A percentile compares a stretch with the other conserved stretches of the same genome.
Conservation (phyloP, 2,329 filamentous ascomycete species). For the Calonectria pteridis region DNA sequence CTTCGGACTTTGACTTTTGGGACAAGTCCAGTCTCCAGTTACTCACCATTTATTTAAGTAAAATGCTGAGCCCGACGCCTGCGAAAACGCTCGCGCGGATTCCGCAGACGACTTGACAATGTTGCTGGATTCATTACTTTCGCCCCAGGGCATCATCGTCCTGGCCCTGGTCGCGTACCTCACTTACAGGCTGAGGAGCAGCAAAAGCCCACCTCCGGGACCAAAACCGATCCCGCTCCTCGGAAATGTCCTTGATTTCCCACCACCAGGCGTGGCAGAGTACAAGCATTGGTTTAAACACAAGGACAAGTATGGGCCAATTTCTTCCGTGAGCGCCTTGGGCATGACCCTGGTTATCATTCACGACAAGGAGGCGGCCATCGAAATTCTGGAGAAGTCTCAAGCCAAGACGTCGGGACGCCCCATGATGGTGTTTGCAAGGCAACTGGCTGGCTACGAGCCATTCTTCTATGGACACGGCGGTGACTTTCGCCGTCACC, state of each 20-base stretch:
- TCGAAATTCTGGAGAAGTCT: neutral
- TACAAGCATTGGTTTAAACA: neutral
- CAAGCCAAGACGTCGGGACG: neutral
- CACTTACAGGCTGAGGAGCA: neutral
- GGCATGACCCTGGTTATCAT: neutral
- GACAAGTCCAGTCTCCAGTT: neutral
- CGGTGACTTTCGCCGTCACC: neutral
- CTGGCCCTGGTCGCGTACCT: neutral
- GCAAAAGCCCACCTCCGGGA: neutral
- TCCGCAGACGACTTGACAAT: neutral
- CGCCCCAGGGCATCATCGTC: neutral
- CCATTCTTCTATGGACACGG: neutral
- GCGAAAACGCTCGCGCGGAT: neutral
- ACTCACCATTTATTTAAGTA: neutral
- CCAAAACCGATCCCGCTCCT: neutral
- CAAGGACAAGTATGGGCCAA: neutral
- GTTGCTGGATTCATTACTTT: neutral
- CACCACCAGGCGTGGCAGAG: neutral
- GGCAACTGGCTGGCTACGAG: neutral
- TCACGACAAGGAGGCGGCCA: neutral
- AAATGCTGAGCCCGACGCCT: neutral
- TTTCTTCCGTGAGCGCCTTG: neutral
- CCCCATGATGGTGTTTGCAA: neutral
- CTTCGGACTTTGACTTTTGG: neutral
- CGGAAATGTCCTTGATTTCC: neutral